Evolutionary conservation across 495 filamentous ascomycete genomes (phyloP).

Genomic region (Umbilicaria muhlenbergii): DNA sequence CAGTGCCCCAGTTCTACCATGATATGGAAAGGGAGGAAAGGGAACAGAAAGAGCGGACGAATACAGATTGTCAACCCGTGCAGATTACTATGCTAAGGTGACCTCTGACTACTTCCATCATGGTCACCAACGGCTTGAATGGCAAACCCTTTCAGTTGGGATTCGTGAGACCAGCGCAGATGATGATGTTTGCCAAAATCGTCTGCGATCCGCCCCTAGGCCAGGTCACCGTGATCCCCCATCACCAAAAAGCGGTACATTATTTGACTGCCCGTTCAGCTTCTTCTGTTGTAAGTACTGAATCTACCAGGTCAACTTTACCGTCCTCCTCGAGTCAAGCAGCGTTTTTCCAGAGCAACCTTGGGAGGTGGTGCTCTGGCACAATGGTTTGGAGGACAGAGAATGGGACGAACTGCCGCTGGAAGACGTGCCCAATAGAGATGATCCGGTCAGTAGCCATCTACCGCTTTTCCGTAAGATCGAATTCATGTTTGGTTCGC

Average conservation of each 20-base stretch:
- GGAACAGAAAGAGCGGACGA: no score
- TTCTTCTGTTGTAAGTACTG: not conserved
- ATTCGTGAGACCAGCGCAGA: slow-evolving; percentile 28
- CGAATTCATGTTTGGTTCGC: slow-evolving; percentile 26
- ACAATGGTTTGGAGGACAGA: slow-evolving; percentile 33
- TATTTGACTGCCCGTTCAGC: not conserved
- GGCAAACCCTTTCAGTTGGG: slow-evolving; percentile 15
- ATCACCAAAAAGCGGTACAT: slow-evolving; percentile 14
- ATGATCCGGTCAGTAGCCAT: slow-evolving; percentile 21
- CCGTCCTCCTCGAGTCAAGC: slow-evolving; percentile 56
- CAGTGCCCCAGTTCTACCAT: no score
- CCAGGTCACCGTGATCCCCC: slow-evolving; percentile 44
- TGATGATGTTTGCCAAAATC: slow-evolving; percentile 34
- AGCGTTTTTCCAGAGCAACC: slow-evolving; percentile 32
- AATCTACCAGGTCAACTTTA: slow-evolving; percentile 35
- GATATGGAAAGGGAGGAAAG: no score
- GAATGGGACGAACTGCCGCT: slow-evolving; percentile 26
- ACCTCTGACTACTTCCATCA: not conserved
- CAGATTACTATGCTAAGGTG: no score
- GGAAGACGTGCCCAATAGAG: slow-evolving; percentile 12
- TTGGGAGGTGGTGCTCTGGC: slow-evolving; percentile 69
- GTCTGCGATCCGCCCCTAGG: slow-evolving; percentile 52
- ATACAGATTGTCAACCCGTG: no score
- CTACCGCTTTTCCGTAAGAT: slow-evolving; percentile 7
- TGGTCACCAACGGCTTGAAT: slow-evolving; percentile 6